A percentile compares a stretch with the other conserved stretches of the same genome.
These are phyloP conservation scores for Phaffomyces antillensis DNA, from an alignment of 805 yeast species.

Conservation along the genomic window DNA sequence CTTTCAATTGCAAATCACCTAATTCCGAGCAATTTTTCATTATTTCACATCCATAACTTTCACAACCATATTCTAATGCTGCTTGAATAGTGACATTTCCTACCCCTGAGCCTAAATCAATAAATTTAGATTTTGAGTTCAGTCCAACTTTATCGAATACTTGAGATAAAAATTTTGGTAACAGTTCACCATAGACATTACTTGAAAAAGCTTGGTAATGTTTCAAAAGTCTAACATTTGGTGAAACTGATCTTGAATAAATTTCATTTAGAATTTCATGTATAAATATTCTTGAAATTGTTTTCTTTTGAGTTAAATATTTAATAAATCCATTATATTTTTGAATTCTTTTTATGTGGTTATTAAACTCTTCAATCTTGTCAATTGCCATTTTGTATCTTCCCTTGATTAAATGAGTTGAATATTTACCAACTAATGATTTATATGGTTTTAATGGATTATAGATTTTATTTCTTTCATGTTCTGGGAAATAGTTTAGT, in stretches of 20 bases:
- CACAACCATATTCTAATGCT: conserved; percentile 76
- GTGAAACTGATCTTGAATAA: conserved; percentile 74
- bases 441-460: conserved; percentile 28
- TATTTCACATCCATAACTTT: conserved; percentile 84
- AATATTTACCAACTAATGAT: conserved; percentile 34
- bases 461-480: conserved; percentile 25
- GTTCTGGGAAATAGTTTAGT: conserved; percentile 32
- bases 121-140: conserved; percentile 48
- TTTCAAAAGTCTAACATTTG: conserved; percentile 55
- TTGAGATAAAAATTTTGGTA: conserved; percentile 68
- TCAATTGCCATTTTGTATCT: conserved; percentile 25
- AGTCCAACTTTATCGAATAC: conserved; percentile 57
- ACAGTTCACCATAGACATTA: conserved; percentile 83
- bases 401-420: conserved; percentile 25
- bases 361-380: conserved; percentile 38
- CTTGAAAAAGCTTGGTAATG: conserved; percentile 82
- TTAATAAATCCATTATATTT: conserved; percentile 22
- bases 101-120: conserved; percentile 91
- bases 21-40: conserved; percentile 76
- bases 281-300: conserved; percentile 36
- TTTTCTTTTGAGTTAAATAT: conserved; percentile 25
- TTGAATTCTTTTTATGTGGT: conserved; percentile 30
- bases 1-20: conserved; percentile 52
- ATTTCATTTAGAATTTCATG: conserved; percentile 69
- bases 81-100: conserved; percentile 91